Evolutionary conservation across 306 rosid species (phyloP), one percentile per base, ranked within the genome.

Genomic region (Potentilla sterilis): DNA sequence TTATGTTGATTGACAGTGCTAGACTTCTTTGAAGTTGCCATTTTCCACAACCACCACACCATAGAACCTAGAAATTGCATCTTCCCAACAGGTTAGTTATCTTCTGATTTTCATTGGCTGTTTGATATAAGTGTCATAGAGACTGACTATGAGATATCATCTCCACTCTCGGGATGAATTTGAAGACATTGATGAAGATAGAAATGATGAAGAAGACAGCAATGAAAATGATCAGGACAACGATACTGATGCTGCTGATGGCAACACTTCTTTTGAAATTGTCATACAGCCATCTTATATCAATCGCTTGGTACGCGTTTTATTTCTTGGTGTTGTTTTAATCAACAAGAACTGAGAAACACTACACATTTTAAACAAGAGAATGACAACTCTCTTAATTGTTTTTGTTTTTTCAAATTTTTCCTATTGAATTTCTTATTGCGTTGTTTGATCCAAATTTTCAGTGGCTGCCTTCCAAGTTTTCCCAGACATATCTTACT

Each of bases 11-110:
- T 18, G 11, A 63, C 9, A 13, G 18, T 1, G 48, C 13, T 32
- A 15, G 16, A 42, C 47, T 70, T 65, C 5, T 79, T 78, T 65
- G 51, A 66, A 37, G 74, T 79, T 28, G 5, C 7, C 74, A 66
- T 52, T 52, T 24, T 49, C 24, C 24, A 54, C 24, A 54, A 8
- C 4, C 11, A 54, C 65, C 48, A 57, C 2, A 21, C 4, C 12
- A 18, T 34, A 12, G 40, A 66, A n/a, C 21, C 15, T 7, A 0
- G 15, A 32, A 28, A 2, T 9, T 14, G 32, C 58, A 2, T 9
- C 35, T 44, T n/a, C 43, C 22, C 40, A 18, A 21, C 48, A 47
- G 74, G 74, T 70, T 9, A 69, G 19, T 44, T 54, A 49, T 15
- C 22, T 18, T 4, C 58, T 51, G 58, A 7, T 54, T n/a, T 54